A percentile compares a stretch with the other conserved stretches of the same genome.
Conservation (phyloP, 495 filamentous ascomycete genomes). For the Terfezia claveryi region DNA sequence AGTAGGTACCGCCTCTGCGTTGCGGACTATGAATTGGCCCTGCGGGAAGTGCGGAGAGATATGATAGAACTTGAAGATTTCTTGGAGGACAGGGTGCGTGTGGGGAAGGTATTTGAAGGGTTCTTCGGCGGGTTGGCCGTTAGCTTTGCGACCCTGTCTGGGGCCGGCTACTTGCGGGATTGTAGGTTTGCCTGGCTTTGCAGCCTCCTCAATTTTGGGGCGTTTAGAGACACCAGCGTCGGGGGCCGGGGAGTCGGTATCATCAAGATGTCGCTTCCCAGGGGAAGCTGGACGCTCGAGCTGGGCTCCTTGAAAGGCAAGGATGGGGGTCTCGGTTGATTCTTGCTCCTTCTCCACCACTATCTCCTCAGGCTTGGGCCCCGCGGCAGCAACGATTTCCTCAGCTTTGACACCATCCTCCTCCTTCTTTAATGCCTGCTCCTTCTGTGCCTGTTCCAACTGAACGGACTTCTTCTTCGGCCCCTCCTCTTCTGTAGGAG, state of each 20-base stretch:
- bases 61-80: slow-evolving; percentile 61
- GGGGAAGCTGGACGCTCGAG: slow-evolving; percentile 23
- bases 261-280: slow-evolving; percentile 19
- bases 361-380: slow-evolving; percentile 19
- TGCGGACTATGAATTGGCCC: slow-evolving; percentile 87
- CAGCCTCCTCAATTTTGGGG: slow-evolving; percentile 1
- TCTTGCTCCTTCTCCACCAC: slow-evolving; percentile 20
- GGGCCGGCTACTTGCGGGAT: neutral
- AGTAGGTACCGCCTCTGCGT: slow-evolving; percentile 55
- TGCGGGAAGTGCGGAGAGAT: slow-evolving; percentile 62
- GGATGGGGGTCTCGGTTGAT: neutral
- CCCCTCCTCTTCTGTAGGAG: slow-evolving; percentile 49
- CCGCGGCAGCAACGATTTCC: slow-evolving; percentile 27
- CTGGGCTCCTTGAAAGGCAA: slow-evolving; percentile 21
- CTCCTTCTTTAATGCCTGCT: slow-evolving; percentile 7
- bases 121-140: slow-evolving; percentile 45
- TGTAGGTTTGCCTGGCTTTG: neutral
- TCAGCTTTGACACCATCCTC: slow-evolving; percentile 3
- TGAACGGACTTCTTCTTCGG: slow-evolving; percentile 28
- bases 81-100: slow-evolving; percentile 47
- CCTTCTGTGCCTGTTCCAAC: neutral
- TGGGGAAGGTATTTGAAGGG: slow-evolving; percentile 71
- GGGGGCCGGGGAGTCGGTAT: slow-evolving; percentile 14
- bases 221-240: slow-evolving; percentile 16
- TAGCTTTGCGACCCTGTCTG: slow-evolving; percentile 24